A percentile compares a stretch with the other conserved stretches of the same genome.
Evolutionary conservation across 2,329 filamentous ascomycete genomes (phyloP).

Genomic region (Chaetomium globosum): DNA sequence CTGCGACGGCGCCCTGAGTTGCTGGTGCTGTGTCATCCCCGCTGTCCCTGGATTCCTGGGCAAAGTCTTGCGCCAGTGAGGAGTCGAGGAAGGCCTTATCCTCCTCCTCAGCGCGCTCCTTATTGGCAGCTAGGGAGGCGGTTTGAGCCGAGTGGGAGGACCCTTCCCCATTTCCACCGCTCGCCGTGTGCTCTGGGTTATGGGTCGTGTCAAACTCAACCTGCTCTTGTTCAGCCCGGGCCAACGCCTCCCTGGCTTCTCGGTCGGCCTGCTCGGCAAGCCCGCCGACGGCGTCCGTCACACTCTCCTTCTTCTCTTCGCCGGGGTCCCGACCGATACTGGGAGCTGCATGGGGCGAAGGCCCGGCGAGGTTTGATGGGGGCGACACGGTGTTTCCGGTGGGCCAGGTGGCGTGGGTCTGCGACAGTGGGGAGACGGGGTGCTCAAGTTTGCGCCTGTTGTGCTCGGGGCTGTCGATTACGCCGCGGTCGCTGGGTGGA

Average conservation of each 20-base stretch:
- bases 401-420: slow-evolving; percentile 26
- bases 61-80: slow-evolving; percentile 53
- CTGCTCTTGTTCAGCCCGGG: slow-evolving; percentile 56
- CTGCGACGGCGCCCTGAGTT: slow-evolving; percentile 66
- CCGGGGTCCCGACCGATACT: slow-evolving; percentile 19
- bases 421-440: slow-evolving; percentile 38
- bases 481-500: slow-evolving; percentile 48
- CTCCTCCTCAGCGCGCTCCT: slow-evolving; percentile 58
- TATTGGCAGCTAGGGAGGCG: slow-evolving; percentile 54
- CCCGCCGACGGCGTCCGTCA: slow-evolving; percentile 69
- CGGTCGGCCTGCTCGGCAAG: slow-evolving; percentile 58
- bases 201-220: slow-evolving; percentile 52
- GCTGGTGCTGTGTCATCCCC: slow-evolving; percentile 61
- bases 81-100: slow-evolving; percentile 58
- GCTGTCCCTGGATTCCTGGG: slow-evolving; percentile 52
- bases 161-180: slow-evolving; percentile 57
- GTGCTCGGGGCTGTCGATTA: slow-evolving; percentile 51
- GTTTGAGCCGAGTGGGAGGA: slow-evolving; percentile 54
- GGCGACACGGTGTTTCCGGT: slow-evolving; percentile 26
- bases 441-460: slow-evolving; percentile 40
- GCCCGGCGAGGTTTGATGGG: slow-evolving; percentile 20
- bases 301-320: slow-evolving; percentile 60
- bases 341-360: slow-evolving; percentile 1
- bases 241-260: slow-evolving; percentile 67
- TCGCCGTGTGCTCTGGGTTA: slow-evolving; percentile 54